Base-by-base conservation (phyloP, 2,329 filamentous ascomycete genomes). In the Fusarium fracticaudum region DNA sequence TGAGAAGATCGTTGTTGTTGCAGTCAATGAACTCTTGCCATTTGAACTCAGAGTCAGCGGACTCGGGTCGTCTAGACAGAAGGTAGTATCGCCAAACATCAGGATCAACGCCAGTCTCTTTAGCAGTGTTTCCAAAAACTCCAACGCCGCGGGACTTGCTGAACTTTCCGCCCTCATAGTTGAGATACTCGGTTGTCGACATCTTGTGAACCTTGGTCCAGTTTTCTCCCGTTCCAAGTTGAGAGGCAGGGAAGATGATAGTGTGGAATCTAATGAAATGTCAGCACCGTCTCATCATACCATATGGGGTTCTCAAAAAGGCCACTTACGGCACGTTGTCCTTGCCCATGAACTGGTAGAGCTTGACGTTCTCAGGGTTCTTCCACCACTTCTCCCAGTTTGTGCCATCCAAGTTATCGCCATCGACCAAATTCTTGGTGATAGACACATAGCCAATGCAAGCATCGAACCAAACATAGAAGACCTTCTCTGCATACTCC, bases 341-440 rank as follows among this genome's bases (percentile, higher is more conserved):
- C 80, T 98, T 98, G 84, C 95, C 95, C 90, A 98, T 94, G 87
- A 98, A 97, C 85, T 98, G 95, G 83, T 96, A 98, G 18, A 98
- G 89, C 80, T 92, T 90, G 54, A 98, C 95, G 40, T 97, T 88
- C 50, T 97, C 92, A 1, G 94, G 94, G 81, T 97, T 93, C 80
- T 93, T 91, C 95, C 95, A 98, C 95, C 95, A 98, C 80, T 94
- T 89, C 85, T 97, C 91, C 95, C 95, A 98, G 72, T 97, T 88
- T 50, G 91, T 88, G 47, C 85, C 84, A 8, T 80, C 77, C 20
- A 81, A 72, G 69, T 87, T 80, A 60, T 83, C 81, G 20, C 82
- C 80, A 62, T 90, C 87, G 10, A 95, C 98, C 82, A 97, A 97
- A 77, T 91, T 95, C 73, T 94, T 94, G 4, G 95, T 98, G 76